These are phyloP conservation scores for Taiozyma sp. DNA, from an alignment of 1,139 yeast genomes.

Conservation along the genomic window DNA sequence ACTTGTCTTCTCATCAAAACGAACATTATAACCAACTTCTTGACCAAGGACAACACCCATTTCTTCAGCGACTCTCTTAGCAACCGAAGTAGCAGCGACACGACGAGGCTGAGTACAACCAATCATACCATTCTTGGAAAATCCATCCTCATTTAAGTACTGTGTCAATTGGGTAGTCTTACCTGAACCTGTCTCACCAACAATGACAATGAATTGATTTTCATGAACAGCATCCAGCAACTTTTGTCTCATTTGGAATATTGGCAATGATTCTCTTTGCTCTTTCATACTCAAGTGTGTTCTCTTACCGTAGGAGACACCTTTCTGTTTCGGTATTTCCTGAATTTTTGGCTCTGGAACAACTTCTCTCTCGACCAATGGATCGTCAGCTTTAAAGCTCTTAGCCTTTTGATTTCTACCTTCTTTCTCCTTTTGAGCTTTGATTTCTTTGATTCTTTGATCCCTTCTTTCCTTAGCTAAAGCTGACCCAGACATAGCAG, in stretches of 20 bases:
- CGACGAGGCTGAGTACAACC: constrained; percentile 76
- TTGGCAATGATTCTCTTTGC: constrained; percentile 71
- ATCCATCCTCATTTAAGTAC: constrained; percentile 44
- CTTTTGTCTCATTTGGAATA: constrained; percentile 53
- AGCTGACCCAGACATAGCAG: constrained; percentile 73
- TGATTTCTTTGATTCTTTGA: constrained; percentile 43
- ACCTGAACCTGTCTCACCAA: constrained; percentile 98
- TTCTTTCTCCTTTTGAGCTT: constrained; percentile 35
- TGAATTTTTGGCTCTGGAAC: constrained; percentile 34
- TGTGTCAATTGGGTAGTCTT: constrained; percentile 95
- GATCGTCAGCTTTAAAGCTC: constrained; percentile 20
- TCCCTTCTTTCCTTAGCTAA: constrained; percentile 64
- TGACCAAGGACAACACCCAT: constrained; percentile 52
- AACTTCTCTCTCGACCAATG: constrained; percentile 25
- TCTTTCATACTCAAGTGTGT: constrained; percentile 45
- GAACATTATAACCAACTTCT: constrained; percentile 62
- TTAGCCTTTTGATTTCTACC: constrained; percentile 7
- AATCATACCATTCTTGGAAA: constrained; percentile 46
- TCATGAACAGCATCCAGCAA: constrained; percentile 51
- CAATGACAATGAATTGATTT: constrained; percentile 77
- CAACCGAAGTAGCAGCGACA: constrained; percentile 69
- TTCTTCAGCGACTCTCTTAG: constrained; percentile 63
- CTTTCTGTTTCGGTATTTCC: constrained; percentile 34
- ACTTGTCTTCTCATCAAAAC: constrained; percentile 59
- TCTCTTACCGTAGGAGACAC: constrained; percentile 48